These are phyloP conservation scores for Debaryomyces hansenii DNA, from an alignment of 805 yeast species.

Conservation along the genomic window DNA sequence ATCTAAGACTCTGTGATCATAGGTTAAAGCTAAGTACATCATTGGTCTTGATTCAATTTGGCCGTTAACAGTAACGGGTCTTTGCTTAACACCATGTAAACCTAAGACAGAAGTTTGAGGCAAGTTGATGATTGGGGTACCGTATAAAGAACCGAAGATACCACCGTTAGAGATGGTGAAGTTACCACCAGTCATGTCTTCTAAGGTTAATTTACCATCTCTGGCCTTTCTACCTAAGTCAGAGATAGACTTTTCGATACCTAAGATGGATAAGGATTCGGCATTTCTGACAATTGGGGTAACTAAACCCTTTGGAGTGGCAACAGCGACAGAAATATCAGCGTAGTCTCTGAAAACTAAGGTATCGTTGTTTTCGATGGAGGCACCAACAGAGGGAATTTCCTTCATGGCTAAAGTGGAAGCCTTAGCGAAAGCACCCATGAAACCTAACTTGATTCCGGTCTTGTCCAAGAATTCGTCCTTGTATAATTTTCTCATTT, in stretches of 20 bases:
- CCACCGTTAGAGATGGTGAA: constrained; percentile 99
- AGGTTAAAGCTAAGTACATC: constrained; percentile 99
- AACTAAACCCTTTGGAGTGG: constrained; percentile 98
- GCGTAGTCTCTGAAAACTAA: constrained; percentile 95
- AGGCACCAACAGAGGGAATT: constrained; percentile 92
- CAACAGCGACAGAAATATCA: constrained; percentile 95
- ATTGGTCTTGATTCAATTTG: constrained; percentile 96
- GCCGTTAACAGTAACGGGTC: constrained; percentile 96
- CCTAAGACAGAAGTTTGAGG: constrained; percentile 99
- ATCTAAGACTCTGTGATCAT: constrained; percentile 96
- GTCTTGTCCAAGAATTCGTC: constrained; percentile 93
- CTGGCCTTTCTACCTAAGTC: constrained; percentile 89
- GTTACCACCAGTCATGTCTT: constrained; percentile 99
- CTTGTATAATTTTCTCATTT: constrained; percentile 94
- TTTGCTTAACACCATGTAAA: constrained; percentile 94
- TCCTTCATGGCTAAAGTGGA: constrained; percentile 90
- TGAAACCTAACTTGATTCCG: constrained; percentile 95
- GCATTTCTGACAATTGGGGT: constrained; percentile 98
- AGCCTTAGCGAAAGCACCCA: constrained; percentile 98
- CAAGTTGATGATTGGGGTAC: constrained; percentile 97
- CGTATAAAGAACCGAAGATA: constrained; percentile 95
- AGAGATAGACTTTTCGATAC: constrained; percentile 83
- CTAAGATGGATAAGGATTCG: constrained; percentile 84
- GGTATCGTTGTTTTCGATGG: constrained; percentile 88
- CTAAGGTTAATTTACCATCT: constrained; percentile 92